A percentile compares a stretch with the other conserved stretches of the same genome.
phyloP scores from a whole-genome alignment of 2,329 filamentous ascomycete genomes.

The Ophiostoma piceae region DNA sequence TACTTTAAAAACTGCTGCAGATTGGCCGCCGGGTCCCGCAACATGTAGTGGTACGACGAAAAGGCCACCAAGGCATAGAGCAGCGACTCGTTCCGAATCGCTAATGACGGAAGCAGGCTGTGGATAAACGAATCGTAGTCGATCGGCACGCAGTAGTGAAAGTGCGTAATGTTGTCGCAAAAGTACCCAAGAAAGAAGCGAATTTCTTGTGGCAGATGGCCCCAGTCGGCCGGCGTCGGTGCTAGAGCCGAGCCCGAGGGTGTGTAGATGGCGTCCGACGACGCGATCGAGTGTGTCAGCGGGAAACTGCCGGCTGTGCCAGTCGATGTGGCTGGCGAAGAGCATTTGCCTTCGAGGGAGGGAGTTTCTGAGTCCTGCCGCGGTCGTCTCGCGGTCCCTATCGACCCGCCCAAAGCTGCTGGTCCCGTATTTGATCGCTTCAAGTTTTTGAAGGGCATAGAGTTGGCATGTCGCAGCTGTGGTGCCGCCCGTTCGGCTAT shows the following conservation, averaged over 20 bases:
- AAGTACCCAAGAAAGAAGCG: slow-evolving; percentile 77
- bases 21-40: slow-evolving; percentile 64
- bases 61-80: slow-evolving; percentile 85
- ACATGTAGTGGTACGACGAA: slow-evolving; percentile 75
- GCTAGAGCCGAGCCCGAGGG: slow-evolving; percentile 26
- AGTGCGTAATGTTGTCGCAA: slow-evolving; percentile 67
- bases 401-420: not conserved
- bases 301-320: slow-evolving; percentile 38
- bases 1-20: slow-evolving; percentile 80
- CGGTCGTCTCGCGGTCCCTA: not conserved
- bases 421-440: not conserved
- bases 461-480: not conserved
- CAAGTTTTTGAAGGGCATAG: not conserved
- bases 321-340: slow-evolving; percentile 50
- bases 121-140: slow-evolving; percentile 70
- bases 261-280: slow-evolving; percentile 3
- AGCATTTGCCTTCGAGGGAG: slow-evolving; percentile 48
- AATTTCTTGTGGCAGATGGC: slow-evolving; percentile 61
- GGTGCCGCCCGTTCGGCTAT: not conserved
- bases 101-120: slow-evolving; percentile 63
- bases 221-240: slow-evolving; percentile 43
- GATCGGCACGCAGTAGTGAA: slow-evolving; percentile 74
- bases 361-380: slow-evolving; percentile 50
- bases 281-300: slow-evolving; percentile 30
- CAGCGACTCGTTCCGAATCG: slow-evolving; percentile 69